phyloP scores from a whole-genome alignment of 2,329 filamentous ascomycete species.

The Diaporthe sp. region DNA sequence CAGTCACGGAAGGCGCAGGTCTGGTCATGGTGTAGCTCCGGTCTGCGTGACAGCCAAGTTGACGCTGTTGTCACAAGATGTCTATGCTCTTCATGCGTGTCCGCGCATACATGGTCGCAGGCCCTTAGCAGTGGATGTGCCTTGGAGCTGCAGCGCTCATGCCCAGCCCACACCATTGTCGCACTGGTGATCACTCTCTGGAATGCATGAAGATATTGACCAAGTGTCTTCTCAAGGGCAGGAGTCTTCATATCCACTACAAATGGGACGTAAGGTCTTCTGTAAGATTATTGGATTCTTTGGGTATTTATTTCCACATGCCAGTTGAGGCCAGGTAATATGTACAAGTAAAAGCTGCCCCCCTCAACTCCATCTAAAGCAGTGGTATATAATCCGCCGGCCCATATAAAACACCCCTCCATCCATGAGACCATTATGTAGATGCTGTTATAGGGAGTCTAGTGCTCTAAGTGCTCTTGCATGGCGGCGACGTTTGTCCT shows the following conservation, averaged over 20 bases:
- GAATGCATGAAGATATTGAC: too few species aligned
- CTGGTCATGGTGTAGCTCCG: not conserved
- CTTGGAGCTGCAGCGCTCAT: too few species aligned
- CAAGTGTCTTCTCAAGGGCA: too few species aligned
- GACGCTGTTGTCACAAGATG: not conserved
- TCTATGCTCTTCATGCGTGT: not conserved
- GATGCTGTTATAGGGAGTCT: not conserved
- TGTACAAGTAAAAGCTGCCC: not conserved
- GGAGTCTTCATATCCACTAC: too few species aligned
- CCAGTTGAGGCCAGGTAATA: not conserved
- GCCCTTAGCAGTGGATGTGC: too few species aligned
- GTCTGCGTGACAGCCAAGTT: not conserved
- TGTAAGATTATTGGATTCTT: not conserved
- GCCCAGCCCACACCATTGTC: too few species aligned
- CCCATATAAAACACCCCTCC: not conserved
- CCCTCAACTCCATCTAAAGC: constrained; percentile 19
- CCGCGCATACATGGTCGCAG: not conserved
- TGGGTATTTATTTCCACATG: not conserved
- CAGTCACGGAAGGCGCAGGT: too few species aligned
- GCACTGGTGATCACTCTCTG: too few species aligned
- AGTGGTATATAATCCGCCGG: constrained; percentile 15
- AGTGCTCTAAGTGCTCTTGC: constrained; percentile 3
- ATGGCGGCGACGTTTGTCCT: constrained; percentile 34
- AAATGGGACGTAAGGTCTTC: not conserved
- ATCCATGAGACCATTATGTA: not conserved